Evolutionary conservation across 768 basidiomycete genomes (phyloP).

Genomic region (Podaxis pistillaris): DNA sequence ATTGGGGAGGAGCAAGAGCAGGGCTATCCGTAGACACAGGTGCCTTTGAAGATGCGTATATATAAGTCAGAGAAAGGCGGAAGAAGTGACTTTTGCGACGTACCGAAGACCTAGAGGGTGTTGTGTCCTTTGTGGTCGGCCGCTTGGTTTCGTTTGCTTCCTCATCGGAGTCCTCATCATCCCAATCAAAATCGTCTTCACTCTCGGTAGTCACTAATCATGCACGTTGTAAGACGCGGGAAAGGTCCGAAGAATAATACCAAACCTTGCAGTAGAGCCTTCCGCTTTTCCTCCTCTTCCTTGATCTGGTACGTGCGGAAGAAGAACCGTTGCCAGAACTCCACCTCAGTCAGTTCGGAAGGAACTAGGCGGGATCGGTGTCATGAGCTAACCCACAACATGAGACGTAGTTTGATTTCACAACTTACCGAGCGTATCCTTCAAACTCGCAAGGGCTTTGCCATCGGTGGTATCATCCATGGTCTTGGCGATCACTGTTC

Average conservation of each 20-base stretch:
- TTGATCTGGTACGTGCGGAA: slow-evolving; percentile 84
- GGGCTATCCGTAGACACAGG: slow-evolving; percentile 17
- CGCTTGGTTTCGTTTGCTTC: slow-evolving; percentile 33
- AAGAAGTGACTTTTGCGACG: background rate
- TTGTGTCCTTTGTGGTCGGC: slow-evolving; percentile 9
- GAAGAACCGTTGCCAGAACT: slow-evolving; percentile 89
- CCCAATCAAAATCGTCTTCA: slow-evolving; percentile 93
- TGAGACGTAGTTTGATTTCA: background rate
- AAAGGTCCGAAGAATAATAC: slow-evolving; percentile 1
- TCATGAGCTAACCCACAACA: background rate
- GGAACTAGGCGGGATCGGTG: slow-evolving; percentile 53
- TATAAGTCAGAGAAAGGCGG: slow-evolving; percentile 7
- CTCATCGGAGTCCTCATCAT: slow-evolving; percentile 94
- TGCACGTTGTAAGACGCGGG: background rate
- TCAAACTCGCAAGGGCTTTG: slow-evolving; percentile 47
- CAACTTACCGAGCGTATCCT: slow-evolving; percentile 56
- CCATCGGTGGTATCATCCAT: slow-evolving; percentile 53
- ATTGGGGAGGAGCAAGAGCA: slow-evolving; percentile 28
- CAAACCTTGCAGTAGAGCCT: slow-evolving; percentile 71
- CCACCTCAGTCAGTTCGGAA: slow-evolving; percentile 53
- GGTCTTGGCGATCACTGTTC: slow-evolving; percentile 42
- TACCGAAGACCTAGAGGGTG: slow-evolving; percentile 10
- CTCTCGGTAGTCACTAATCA: slow-evolving; percentile 54
- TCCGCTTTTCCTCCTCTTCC: slow-evolving; percentile 75
- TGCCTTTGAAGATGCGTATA: background rate